Percentiles rank a stretch among this genome's conserved stretches.
Conservation (phyloP, 179 eudicot genomes). For the Silene noctiflora region DNA sequence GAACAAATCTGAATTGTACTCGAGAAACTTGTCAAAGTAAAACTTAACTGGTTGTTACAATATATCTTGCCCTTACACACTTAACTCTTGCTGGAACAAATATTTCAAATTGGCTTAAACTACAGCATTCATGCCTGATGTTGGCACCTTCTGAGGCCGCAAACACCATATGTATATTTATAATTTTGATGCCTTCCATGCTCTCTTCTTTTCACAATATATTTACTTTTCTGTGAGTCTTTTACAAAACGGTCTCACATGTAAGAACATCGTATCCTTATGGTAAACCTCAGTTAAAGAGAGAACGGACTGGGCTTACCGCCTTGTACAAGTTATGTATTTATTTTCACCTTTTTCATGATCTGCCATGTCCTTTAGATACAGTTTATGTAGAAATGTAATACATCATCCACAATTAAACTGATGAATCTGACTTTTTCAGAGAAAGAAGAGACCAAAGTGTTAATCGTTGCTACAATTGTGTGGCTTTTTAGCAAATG, state of each 20-base stretch:
- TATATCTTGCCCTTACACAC: neutral
- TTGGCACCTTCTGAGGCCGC: constrained; percentile 2
- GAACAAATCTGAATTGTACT: neutral
- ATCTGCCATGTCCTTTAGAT: neutral
- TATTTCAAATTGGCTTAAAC: neutral
- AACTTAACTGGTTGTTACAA: neutral
- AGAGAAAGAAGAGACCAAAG: constrained; percentile 90
- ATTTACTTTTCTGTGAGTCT: neutral
- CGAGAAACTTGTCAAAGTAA: neutral
- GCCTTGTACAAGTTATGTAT: neutral
- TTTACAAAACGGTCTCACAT: neutral
- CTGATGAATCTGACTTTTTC: constrained; percentile 27
- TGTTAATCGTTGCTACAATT: constrained; percentile 89
- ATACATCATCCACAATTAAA: neutral
- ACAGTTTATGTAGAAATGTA: neutral
- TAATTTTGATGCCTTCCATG: neutral
- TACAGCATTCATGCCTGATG: neutral
- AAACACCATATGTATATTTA: neutral
- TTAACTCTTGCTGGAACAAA: neutral
- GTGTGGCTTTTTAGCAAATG: constrained; percentile 96
- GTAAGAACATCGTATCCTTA: neutral
- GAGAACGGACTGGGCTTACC: neutral
- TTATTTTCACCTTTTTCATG: neutral
- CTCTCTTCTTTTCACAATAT: neutral
- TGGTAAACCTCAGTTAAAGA: neutral